These are phyloP conservation scores for Scedosporium dehoogii DNA, from an alignment of 2,329 filamentous ascomycete species.

Conservation along the genomic window DNA sequence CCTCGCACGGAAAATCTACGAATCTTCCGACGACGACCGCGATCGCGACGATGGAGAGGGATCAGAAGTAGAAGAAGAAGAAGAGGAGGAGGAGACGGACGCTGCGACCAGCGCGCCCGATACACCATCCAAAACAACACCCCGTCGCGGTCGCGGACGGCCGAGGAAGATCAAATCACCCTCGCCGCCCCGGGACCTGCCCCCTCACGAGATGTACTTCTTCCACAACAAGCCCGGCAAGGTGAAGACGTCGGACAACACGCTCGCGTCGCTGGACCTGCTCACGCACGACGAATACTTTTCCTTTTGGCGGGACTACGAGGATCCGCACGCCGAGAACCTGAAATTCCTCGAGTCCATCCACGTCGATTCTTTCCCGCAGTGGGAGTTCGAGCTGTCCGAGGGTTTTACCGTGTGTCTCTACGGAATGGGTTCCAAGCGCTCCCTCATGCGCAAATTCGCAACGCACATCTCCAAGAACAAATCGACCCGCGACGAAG, in stretches of 20 bases:
- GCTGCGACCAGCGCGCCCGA: slow-evolving; percentile 22
- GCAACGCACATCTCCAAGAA: slow-evolving; percentile 51
- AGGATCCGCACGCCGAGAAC: slow-evolving; percentile 61
- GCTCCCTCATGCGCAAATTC: slow-evolving; percentile 62
- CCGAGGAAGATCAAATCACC: slow-evolving; percentile 54
- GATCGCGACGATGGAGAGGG: slow-evolving; percentile 20
- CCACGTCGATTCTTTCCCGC: slow-evolving; percentile 73
- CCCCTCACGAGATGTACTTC: slow-evolving; percentile 87
- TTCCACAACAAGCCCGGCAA: slow-evolving; percentile 78
- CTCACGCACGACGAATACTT: slow-evolving; percentile 93
- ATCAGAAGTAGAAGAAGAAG: slow-evolving; percentile 12
- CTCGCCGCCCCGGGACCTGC: slow-evolving; percentile 71
- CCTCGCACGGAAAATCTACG: slow-evolving; percentile 60
- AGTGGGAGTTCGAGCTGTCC: slow-evolving; percentile 85
- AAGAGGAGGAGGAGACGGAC: slow-evolving; percentile 17
- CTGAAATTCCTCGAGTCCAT: slow-evolving; percentile 62
- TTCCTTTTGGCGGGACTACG: slow-evolving; percentile 46
- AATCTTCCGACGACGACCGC: slow-evolving; percentile 35
- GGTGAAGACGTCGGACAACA: slow-evolving; percentile 80
- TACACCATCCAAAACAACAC: slow-evolving; percentile 40
- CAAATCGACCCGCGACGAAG: slow-evolving; percentile 18
- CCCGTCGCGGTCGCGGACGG: slow-evolving; percentile 30
- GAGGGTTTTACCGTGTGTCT: slow-evolving; percentile 83
- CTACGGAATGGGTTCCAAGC: slow-evolving; percentile 89
- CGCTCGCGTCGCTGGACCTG: slow-evolving; percentile 60